Evolutionary conservation across 1,284 basidiomycete species (phyloP).

Genomic region (Erythrobasidium hasegawianum): DNA sequence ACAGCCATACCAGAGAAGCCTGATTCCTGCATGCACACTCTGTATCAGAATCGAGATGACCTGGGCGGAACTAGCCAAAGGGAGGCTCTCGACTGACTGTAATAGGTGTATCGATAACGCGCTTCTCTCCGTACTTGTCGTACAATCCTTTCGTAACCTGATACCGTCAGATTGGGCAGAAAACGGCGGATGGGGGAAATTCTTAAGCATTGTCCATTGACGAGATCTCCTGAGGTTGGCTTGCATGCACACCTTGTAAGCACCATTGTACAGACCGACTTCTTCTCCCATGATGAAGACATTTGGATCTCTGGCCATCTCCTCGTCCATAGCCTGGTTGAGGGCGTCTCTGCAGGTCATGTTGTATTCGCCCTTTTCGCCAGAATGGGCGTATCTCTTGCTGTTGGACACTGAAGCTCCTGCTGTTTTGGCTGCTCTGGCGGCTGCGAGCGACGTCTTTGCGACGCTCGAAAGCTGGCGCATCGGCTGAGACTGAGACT

Average conservation of each 20-base stretch:
- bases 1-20: slow-evolving; percentile 97
- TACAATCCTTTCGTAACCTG: slow-evolving; percentile 95
- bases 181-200: slow-evolving; percentile 1
- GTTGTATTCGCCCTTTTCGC: slow-evolving; percentile 33
- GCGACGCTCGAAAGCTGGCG: slow-evolving; percentile 15
- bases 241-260: slow-evolving; percentile 75
- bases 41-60: background rate
- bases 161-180: background rate
- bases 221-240: too few relatives aligned
- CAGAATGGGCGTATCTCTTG: slow-evolving; percentile 24
- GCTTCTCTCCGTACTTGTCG: slow-evolving; percentile 99
- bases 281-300: slow-evolving; percentile 98
- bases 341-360: slow-evolving; percentile 91
- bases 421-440: slow-evolving; percentile 8
- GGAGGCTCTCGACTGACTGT: slow-evolving; percentile 35
- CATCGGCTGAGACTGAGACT: background rate
- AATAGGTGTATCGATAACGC: slow-evolving; percentile 74
- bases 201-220: background rate
- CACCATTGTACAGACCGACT: slow-evolving; percentile 92
- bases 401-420: slow-evolving; percentile 12
- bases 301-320: slow-evolving; percentile 92
- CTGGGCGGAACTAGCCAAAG: background rate
- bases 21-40: slow-evolving; percentile 60
- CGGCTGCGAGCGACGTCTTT: slow-evolving; percentile 3
- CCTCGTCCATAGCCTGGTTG: slow-evolving; percentile 98